Evolutionary conservation across 495 filamentous ascomycete genomes (phyloP).

Genomic region (Hyaloscypha hepaticicola): DNA sequence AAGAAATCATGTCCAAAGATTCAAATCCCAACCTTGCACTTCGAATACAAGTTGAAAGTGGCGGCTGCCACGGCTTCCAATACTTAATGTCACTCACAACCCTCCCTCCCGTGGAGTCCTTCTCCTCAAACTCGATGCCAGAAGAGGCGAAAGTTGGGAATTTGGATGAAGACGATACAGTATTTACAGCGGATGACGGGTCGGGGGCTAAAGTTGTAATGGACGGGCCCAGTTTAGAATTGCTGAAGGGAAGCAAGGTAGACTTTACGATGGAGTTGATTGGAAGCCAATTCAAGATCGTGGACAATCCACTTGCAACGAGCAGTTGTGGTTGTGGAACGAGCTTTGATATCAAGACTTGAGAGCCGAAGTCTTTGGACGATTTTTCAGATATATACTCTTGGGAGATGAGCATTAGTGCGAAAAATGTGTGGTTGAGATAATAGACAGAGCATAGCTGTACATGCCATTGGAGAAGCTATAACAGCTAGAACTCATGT

Average conservation of each 20-base stretch:
- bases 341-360: constrained; percentile 88
- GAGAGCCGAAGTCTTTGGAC: constrained; percentile 2
- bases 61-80: constrained; percentile 97
- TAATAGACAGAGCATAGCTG: not conserved
- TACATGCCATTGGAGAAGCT: too few species aligned
- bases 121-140: constrained; percentile 6
- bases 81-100: constrained; percentile 87
- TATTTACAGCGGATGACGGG: constrained; percentile 45
- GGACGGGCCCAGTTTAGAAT: constrained; percentile 81
- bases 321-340: constrained; percentile 98
- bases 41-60: constrained; percentile 85
- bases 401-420: not conserved
- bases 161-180: constrained; percentile 76
- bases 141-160: constrained; percentile 31
- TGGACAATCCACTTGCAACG: constrained; percentile 83
- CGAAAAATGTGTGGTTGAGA: not conserved
- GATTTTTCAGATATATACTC: not conserved
- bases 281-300: constrained; percentile 95
- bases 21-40: constrained; percentile 79
- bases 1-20: constrained; percentile 67
- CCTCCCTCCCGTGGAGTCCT: constrained; percentile 37
- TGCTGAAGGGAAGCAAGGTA: constrained; percentile 88
- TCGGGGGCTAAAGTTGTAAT: constrained; percentile 80
- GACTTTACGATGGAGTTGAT: constrained; percentile 97
- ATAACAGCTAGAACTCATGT: too few species aligned